phyloP scores from a whole-genome alignment of 495 filamentous ascomycete genomes.

The Penicillium atrosanguineum region DNA sequence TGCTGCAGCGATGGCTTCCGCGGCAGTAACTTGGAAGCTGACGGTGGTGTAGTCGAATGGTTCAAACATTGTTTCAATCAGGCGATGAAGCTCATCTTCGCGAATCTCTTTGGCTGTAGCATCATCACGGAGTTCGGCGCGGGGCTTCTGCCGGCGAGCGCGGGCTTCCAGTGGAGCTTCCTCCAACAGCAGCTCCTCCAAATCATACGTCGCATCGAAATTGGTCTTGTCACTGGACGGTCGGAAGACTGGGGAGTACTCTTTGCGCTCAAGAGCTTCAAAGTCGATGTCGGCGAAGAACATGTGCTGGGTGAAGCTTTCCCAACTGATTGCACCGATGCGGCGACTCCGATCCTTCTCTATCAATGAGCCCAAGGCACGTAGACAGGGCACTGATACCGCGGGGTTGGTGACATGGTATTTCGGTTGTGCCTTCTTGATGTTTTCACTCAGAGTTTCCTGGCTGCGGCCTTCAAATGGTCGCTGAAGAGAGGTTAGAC shows the following conservation, averaged over 20 bases:
- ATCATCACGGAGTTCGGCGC: constrained; percentile 87
- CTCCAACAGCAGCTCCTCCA: constrained; percentile 91
- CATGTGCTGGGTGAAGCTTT: constrained; percentile 77
- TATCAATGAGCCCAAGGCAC: constrained; percentile 77
- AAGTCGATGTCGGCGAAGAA: constrained; percentile 92
- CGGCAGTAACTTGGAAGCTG: constrained; percentile 52
- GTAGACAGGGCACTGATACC: constrained; percentile 79
- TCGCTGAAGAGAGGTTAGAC: constrained; percentile 53
- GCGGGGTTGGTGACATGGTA: constrained; percentile 88
- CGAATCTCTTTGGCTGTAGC: constrained; percentile 94
- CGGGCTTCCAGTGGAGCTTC: constrained; percentile 93
- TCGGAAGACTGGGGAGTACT: constrained; percentile 85
- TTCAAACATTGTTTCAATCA: constrained; percentile 93
- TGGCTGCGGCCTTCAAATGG: constrained; percentile 90
- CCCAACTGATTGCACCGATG: constrained; percentile 74
- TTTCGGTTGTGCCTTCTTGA: constrained; percentile 77
- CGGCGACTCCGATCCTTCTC: constrained; percentile 76
- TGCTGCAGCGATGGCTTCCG: constrained; percentile 39
- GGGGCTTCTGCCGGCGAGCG: constrained; percentile 87
- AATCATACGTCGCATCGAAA: constrained; percentile 96
- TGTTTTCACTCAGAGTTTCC: constrained; percentile 72
- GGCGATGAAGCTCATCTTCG: constrained; percentile 87
- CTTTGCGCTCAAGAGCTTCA: constrained; percentile 77
- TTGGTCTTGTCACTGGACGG: constrained; percentile 98
- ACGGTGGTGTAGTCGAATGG: constrained; percentile 91